phyloP scores from a whole-genome alignment of 2,329 filamentous ascomycete species.

The Drechslerella coelobrocha region DNA sequence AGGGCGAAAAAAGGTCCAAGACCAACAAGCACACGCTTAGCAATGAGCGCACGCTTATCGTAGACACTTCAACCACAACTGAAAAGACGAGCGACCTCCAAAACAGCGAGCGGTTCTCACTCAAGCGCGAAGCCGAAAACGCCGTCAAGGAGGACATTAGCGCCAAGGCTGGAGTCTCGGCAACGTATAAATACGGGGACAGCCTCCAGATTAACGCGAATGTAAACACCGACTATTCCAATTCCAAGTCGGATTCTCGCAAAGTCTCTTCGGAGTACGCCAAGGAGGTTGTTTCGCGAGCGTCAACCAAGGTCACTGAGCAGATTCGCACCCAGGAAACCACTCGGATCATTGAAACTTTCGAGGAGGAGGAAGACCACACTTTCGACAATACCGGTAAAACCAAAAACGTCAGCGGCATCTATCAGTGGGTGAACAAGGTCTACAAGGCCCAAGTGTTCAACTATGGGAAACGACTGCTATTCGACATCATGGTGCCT shows the following conservation, averaged over 20 bases:
- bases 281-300: background rate
- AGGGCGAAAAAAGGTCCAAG: background rate
- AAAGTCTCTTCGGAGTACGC: background rate
- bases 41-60: background rate
- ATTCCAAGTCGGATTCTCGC: background rate
- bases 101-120: background rate
- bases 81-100: background rate
- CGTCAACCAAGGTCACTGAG: background rate
- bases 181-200: background rate
- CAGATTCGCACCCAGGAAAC: background rate
- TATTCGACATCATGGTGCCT: constrained; percentile 17
- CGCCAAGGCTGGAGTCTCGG: background rate
- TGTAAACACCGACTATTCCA: background rate
- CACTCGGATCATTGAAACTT: constrained; percentile 1
- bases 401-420: constrained; percentile 9
- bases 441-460: constrained; percentile 1
- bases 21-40: background rate
- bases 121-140: background rate
- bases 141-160: background rate
- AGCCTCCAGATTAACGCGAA: background rate
- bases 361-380: constrained; percentile 1
- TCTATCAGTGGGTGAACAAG: constrained; percentile 21
- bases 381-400: constrained; percentile 6
- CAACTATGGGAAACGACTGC: constrained; percentile 10
- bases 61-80: background rate